These are phyloP conservation scores for Rubus parviflorus DNA, from an alignment of 306 rosid genomes.

Conservation along the genomic window DNA sequence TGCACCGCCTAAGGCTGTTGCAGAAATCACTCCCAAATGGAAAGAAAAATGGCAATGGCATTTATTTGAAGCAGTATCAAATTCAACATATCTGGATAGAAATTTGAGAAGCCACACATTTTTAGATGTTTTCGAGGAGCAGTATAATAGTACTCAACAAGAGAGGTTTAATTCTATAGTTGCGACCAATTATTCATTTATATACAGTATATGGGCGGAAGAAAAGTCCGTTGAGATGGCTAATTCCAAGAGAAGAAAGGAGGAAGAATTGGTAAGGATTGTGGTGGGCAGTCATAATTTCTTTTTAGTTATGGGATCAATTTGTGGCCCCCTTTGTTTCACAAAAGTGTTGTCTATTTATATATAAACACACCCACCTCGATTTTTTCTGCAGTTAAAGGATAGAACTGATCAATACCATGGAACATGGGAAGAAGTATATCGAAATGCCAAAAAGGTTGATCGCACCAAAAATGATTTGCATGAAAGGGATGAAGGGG, in stretches of 20 bases:
- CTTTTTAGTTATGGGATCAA: neutral
- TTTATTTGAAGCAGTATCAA: slow-evolving; percentile 62
- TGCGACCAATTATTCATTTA: slow-evolving; percentile 51
- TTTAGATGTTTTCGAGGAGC: slow-evolving; percentile 69
- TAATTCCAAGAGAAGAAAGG: slow-evolving; percentile 57
- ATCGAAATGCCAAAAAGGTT: slow-evolving; percentile 71
- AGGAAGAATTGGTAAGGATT: slow-evolving; percentile 82
- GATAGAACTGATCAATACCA: slow-evolving; percentile 84
- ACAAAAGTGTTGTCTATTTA: slow-evolving; percentile 6
- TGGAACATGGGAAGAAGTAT: slow-evolving; percentile 94
- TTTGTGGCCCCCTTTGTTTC: slow-evolving; percentile 4
- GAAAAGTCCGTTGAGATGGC: slow-evolving; percentile 54
- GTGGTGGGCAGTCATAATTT: slow-evolving; percentile 20
- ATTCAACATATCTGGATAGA: slow-evolving; percentile 46
- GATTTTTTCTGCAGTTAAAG: slow-evolving; percentile 61
- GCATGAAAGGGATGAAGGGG: slow-evolving; percentile 95
- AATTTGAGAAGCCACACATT: slow-evolving; percentile 45
- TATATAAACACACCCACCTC: slow-evolving; percentile 8
- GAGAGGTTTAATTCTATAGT: slow-evolving; percentile 27
- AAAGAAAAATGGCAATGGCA: slow-evolving; percentile 90
- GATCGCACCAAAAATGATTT: slow-evolving; percentile 82
- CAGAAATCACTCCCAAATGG: slow-evolving; percentile 54
- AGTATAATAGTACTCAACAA: slow-evolving; percentile 59
- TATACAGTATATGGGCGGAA: slow-evolving; percentile 92
- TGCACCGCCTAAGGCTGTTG: slow-evolving; percentile 54